Base-by-base conservation (phyloP, 1,139 yeast genomes). In the Torulaspora globosa region DNA sequence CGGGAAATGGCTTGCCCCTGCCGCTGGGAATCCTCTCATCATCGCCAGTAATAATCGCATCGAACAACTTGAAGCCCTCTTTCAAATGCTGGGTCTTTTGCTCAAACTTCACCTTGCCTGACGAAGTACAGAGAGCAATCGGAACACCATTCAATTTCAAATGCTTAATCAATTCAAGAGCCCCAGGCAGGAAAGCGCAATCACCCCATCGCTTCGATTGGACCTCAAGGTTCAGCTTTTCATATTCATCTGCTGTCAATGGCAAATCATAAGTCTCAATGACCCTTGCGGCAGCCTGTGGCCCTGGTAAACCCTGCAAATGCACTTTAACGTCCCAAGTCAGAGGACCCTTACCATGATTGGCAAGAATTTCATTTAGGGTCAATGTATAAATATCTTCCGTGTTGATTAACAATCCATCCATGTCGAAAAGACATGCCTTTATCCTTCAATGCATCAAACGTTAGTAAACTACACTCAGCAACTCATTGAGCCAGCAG, bases 341-440 rank as follows among this genome's bases (percentile, higher is more conserved):
- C 53, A 92, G 72, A 1, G 85, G 82, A 0, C 89, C 89, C 56
- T 82, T 85, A 28, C 84, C 88, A 57, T 77, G 82, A 47, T 74
- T 72, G 9, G 78, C 78, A 35, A 92, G 73, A 5, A 88, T 66
- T 46, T 78, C 81, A 40, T 83, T 76, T 35, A 86, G 71, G 3
- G 85, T 84, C 49, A 79, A 79, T 0, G 98, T 90, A 65, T 92
- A 92, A 48, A 89, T 73, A 53, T 86, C 95, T 66, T 92, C 98
- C 2, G 97, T 85, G 68, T 90, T 87, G 61, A 92, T 76, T 52
- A 92, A 72, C 24, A 95, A 78, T 1, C 98, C 98, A 64, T 92
- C 97, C 97, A 92, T 89, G 72, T 92, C 92, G 67, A 90, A 90
- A 47, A 90, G 83, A 74, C 97, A 89, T 50, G 97, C 97, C 65